phyloP scores from a whole-genome alignment of 1,284 basidiomycete genomes.

The Ganoderma resinaceum region DNA sequence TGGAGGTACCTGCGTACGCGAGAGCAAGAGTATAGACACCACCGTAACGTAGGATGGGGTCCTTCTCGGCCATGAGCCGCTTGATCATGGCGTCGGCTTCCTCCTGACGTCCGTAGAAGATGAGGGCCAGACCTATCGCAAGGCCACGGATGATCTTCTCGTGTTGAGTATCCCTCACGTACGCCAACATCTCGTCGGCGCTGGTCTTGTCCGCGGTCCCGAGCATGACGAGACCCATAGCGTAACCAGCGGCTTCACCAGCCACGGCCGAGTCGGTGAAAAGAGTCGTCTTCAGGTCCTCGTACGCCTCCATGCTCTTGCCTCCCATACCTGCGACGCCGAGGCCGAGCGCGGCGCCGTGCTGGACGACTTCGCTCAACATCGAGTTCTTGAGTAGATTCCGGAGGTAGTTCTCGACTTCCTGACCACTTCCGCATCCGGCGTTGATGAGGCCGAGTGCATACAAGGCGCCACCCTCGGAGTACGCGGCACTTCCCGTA shows the following conservation, averaged over 20 bases:
- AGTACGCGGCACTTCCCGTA: conserved; percentile 80
- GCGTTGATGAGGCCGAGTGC: conserved; percentile 96
- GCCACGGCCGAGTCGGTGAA: conserved; percentile 95
- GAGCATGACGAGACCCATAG: conserved; percentile 97
- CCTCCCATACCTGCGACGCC: conserved; percentile 94
- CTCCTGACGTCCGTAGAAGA: conserved; percentile 92
- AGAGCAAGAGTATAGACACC: conserved; percentile 95
- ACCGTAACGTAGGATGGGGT: conserved; percentile 94
- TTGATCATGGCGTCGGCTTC: conserved; percentile 85
- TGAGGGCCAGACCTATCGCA: conserved; percentile 89
- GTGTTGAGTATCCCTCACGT: conserved; percentile 95
- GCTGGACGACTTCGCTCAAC: conserved; percentile 89
- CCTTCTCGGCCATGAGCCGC: conserved; percentile 85
- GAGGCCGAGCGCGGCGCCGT: conserved; percentile 93
- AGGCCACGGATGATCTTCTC: conserved; percentile 98
- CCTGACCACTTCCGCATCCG: conserved; percentile 76
- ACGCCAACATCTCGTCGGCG: conserved; percentile 92
- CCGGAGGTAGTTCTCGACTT: conserved; percentile 77
- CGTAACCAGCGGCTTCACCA: conserved; percentile 93
- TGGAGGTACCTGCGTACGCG: conserved; percentile 93
- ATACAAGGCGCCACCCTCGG: conserved; percentile 93
- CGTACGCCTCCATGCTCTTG: conserved; percentile 88
- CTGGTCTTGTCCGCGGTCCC: conserved; percentile 83
- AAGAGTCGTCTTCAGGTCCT: conserved; percentile 86
- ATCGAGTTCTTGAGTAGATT: conserved; percentile 77